phyloP scores from a whole-genome alignment of 192 early-diverging fungal species.

The Backusella westeae region DNA sequence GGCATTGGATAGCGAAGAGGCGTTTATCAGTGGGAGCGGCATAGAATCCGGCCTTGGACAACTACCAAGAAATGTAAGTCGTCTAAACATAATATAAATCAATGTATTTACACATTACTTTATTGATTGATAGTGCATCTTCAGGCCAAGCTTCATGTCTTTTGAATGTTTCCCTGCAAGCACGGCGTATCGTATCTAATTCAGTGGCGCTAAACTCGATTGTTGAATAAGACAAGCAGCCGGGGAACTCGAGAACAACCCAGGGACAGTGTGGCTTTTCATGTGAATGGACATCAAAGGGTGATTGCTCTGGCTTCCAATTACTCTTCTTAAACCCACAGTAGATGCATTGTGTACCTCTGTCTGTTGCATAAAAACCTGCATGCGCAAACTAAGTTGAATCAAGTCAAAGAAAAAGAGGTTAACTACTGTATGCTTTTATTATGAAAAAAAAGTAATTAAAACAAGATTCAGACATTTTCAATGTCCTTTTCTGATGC shows the following conservation, averaged over 20 bases:
- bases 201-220: background rate
- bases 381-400: slow-evolving; percentile 21
- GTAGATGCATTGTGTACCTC: slow-evolving; percentile 2
- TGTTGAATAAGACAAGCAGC: background rate
- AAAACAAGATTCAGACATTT: background rate
- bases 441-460: background rate
- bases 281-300: background rate
- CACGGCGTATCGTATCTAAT: background rate
- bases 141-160: slow-evolving; percentile 13
- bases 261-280: background rate
- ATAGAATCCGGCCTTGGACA: slow-evolving; percentile 17
- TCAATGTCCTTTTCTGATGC: background rate
- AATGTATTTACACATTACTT: background rate
- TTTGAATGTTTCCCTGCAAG: slow-evolving; percentile 15
- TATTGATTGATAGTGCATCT: background rate
- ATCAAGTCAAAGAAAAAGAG: background rate
- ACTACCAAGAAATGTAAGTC: background rate
- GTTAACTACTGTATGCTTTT: background rate
- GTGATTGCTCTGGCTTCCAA: slow-evolving; percentile 17
- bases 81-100: background rate
- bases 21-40: background rate
- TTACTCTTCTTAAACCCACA: slow-evolving; percentile 11
- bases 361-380: slow-evolving; percentile 18
- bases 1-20: background rate
- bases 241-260: slow-evolving; percentile 17